Base-by-base conservation (phyloP, 192 early-diverging fungal genomes). In the Coemansia sp. region DNA sequence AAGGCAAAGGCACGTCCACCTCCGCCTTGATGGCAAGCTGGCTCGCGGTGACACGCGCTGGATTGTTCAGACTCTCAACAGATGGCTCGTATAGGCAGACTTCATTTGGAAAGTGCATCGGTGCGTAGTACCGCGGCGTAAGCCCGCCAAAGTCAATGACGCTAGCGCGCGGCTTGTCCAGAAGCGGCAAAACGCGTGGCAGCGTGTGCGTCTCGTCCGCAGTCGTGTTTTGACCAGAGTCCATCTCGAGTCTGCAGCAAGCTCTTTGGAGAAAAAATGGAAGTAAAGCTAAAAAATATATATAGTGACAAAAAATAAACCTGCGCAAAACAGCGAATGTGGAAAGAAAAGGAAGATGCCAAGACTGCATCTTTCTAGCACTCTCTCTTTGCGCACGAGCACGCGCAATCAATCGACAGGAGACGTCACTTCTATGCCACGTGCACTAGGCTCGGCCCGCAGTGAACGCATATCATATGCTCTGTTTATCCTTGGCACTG, bases 41-140 rank as follows among this genome's bases (percentile, higher is more conserved):
- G 10, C 46, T 25, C 4, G 5, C n/a, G 27, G 10, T 25, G 9
- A 27, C 7, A 34, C 17, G 38, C 9, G 32, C 31, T 27, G 26
- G 42, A 15, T 18, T 15, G 32, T 19, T 14, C 30, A 22, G 13
- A 23, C 27, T 19, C 19, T 23, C 35, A 2, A 71, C 27, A 5
- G 51, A 51, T 33, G 65, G 72, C 58, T 76, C 72, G 45, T 76
- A 76, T 4, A 76, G 65, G 13, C 60, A 46, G 37, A 68, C 72
- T 40, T 76, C 72, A 15, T 57, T 76, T 32, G 72, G 72, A 29
- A 58, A 68, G 56, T 50, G 35, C 65, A 76, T 76, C 4, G 65
- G 65, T 34, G 47, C 36, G 29, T 58, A 26, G 62, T 76, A 68
- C 26, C 64, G 58, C 18, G 65, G 65, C 1, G n/a, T 30, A 23